Evolutionary conservation across 257 asterid genomes (phyloP).

Genomic region (Solanum piurae): DNA sequence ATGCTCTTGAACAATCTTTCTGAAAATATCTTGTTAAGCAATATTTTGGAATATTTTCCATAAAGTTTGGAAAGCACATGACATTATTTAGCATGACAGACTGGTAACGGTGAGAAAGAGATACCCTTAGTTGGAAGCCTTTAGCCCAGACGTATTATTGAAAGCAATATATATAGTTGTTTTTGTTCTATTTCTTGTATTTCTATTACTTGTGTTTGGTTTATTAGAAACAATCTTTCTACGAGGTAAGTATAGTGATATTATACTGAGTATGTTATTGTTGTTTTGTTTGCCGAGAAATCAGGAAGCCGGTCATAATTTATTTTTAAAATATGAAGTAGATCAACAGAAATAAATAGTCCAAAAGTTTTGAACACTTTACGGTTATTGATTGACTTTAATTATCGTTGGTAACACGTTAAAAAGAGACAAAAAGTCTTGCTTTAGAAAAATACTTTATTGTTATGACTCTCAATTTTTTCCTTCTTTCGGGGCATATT

Average conservation of each 20-base stretch:
- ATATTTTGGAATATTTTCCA: too few species aligned
- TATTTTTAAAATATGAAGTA: neutral
- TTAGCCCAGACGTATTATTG: too few species aligned
- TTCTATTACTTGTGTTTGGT: too few species aligned
- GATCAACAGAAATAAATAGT: neutral
- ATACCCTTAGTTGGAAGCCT: too few species aligned
- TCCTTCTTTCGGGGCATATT: neutral
- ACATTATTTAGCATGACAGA: too few species aligned
- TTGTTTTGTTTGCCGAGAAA: neutral
- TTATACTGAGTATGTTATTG: neutral
- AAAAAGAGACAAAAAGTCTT: neutral
- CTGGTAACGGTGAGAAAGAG: too few species aligned
- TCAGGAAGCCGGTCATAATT: neutral
- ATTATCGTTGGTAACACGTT: neutral
- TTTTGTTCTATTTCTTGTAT: too few species aligned
- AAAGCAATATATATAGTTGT: too few species aligned
- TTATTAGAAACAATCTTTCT: too few species aligned
- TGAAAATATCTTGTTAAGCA: too few species aligned
- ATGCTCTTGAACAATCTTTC: neutral
- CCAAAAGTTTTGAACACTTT: neutral
- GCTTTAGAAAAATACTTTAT: neutral
- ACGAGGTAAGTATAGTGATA: neutral
- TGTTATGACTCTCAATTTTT: neutral
- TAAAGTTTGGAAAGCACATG: too few species aligned
- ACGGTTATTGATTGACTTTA: neutral